phyloP scores from a whole-genome alignment of 805 yeast species.

The Lipomyces yamanashiensis region DNA sequence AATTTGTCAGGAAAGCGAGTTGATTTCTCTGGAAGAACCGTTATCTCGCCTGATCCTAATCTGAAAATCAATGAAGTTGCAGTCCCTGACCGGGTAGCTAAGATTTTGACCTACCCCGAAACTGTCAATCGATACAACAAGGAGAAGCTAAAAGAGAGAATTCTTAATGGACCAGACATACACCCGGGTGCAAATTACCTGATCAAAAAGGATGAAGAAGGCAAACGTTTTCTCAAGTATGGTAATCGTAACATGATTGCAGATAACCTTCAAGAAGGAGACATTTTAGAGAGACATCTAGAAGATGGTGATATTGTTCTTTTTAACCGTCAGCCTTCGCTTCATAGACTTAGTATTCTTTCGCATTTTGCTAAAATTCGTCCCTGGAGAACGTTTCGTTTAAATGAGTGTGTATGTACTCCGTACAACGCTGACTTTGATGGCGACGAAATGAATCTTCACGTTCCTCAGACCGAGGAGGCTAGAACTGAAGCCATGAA shows the following conservation, averaged over 20 bases:
- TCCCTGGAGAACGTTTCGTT: slow-evolving; percentile 97
- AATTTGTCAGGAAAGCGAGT: slow-evolving; percentile 98
- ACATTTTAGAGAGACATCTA: slow-evolving; percentile 92
- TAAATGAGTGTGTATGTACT: slow-evolving; percentile 98
- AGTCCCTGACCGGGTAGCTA: slow-evolving; percentile 96
- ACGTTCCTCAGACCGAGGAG: slow-evolving; percentile 98
- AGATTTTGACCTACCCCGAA: slow-evolving; percentile 94
- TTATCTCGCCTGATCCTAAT: slow-evolving; percentile 98
- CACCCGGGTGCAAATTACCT: slow-evolving; percentile 96
- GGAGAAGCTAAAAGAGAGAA: slow-evolving; percentile 71
- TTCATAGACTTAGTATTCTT: slow-evolving; percentile 90
- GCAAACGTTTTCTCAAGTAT: slow-evolving; percentile 84
- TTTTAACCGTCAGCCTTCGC: slow-evolving; percentile 96
- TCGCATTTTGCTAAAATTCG: slow-evolving; percentile 95
- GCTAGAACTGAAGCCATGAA: slow-evolving; percentile 99
- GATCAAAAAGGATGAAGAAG: slow-evolving; percentile 78
- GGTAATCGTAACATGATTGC: slow-evolving; percentile 86
- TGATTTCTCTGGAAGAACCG: slow-evolving; percentile 97
- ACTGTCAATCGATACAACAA: slow-evolving; percentile 86
- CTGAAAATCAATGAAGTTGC: slow-evolving; percentile 95
- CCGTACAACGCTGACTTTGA: slow-evolving; percentile 99
- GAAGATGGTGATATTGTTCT: slow-evolving; percentile 97
- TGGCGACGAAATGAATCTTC: slow-evolving; percentile 99
- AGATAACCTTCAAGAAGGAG: slow-evolving; percentile 78
- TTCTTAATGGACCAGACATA: slow-evolving; percentile 80